Percentiles rank a stretch among this genome's conserved stretches.
Evolutionary conservation across 495 filamentous ascomycete genomes (phyloP).

Genomic region (Aspergillus nanangensis): DNA sequence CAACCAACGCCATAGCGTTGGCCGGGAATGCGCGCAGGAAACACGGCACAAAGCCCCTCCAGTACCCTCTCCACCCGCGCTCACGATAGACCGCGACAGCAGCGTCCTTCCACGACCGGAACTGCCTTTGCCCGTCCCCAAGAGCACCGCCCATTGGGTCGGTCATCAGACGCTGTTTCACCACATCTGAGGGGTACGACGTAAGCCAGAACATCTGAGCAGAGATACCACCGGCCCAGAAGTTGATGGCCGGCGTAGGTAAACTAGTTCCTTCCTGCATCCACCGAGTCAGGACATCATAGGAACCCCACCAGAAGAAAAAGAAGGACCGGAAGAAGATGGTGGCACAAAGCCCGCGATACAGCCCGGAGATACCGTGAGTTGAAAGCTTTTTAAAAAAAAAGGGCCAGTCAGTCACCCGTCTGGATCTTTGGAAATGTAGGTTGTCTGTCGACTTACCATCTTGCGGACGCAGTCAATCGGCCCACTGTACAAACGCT

Average conservation of each 20-base stretch:
- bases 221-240: constrained; percentile 92
- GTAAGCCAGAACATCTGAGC: constrained; percentile 94
- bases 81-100: constrained; percentile 72
- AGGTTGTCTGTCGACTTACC: constrained; percentile 26
- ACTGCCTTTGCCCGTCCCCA: constrained; percentile 63
- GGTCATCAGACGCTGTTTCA: constrained; percentile 98
- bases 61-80: constrained; percentile 73
- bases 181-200: constrained; percentile 87
- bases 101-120: constrained; percentile 75
- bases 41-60: constrained; percentile 90
- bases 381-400: constrained; percentile 32
- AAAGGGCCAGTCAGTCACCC: not conserved
- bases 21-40: constrained; percentile 93
- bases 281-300: constrained; percentile 72
- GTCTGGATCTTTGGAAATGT: not conserved
- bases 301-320: constrained; percentile 96
- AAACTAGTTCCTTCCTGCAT: constrained; percentile 64
- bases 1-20: constrained; percentile 89
- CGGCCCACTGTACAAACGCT: constrained; percentile 78
- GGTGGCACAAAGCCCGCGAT: constrained; percentile 80
- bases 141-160: constrained; percentile 72
- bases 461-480: constrained; percentile 77
- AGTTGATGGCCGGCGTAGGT: constrained; percentile 79
- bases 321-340: constrained; percentile 88
- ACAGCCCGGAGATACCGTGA: constrained; percentile 76